Evolutionary conservation across 176 grass and related monocot species (phyloP), one percentile per base, ranked within the genome.

Genomic region (Carex myosuroides): DNA sequence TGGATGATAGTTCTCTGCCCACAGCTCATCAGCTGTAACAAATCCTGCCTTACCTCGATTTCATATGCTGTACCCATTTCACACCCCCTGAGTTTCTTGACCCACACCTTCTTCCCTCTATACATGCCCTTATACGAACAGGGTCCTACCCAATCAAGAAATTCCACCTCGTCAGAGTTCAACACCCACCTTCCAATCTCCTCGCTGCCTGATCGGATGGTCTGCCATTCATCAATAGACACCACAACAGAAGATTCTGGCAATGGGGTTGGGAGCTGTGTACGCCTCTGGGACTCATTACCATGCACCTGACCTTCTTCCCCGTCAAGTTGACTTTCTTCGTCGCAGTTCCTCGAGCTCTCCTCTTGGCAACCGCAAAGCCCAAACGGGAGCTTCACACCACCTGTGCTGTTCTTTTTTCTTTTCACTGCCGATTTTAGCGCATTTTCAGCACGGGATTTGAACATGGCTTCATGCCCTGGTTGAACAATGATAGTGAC

Each of bases 311-410:
- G 91, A 12, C 82, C 79, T 79, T 95, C 96, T 42, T 95, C 91
- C n/a, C 86, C 88, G 80, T 99, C 93, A 74, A 95, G 87, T 77
- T 90, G 82, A 26, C 89, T 87, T 79, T 99, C 96, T 80, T 95
- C 93, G 20, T 99, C 93, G 3, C 83, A 93, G 69, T 89, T 92
- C 71, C 89, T 87, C 9, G 89, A 92, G 85, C 83, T 89, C 88
- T 99, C 96, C 89, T 99, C 96, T 81, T 99, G 96, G 70, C 93
- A 95, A 42, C 96, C 96, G 30, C 96, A 99, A 64, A 99, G 91
- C 41, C 96, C 96, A 76, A 99, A 99, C 8, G 96, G 87, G 17
- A 99, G 87, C 87, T 99, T 99, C 32, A 99, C 91, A 59, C 91
- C 91, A 3, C 86, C 83, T 53, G 88, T 92, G 70, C 85, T 93